phyloP scores from a whole-genome alignment of 1,139 yeast species.

The Yamadazyma mexicana region DNA sequence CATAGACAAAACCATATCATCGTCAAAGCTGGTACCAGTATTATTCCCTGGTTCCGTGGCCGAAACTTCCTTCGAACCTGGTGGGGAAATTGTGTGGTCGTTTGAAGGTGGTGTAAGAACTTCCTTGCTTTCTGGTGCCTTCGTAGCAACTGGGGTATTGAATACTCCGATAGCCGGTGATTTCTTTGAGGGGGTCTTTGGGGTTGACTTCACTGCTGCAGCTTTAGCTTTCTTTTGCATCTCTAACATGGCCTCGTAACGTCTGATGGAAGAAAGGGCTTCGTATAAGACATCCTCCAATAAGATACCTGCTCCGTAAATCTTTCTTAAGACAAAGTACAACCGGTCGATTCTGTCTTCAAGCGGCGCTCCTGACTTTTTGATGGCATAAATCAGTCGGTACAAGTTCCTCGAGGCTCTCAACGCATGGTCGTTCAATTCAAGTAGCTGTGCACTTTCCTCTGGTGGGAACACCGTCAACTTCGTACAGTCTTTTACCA shows the following conservation, averaged over 20 bases:
- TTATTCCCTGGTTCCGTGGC: neutral
- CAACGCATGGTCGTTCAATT: constrained; percentile 15
- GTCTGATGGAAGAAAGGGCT: constrained; percentile 20
- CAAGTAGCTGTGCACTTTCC: constrained; percentile 31
- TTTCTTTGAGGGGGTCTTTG: too few relatives aligned
- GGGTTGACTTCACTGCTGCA: too few relatives aligned
- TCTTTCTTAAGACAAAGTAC: constrained; percentile 30
- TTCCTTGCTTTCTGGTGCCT: neutral
- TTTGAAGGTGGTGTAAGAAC: too few relatives aligned
- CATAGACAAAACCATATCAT: too few relatives aligned
- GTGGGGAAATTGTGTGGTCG: neutral
- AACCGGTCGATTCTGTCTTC: constrained; percentile 25
- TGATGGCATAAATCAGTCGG: constrained; percentile 17
- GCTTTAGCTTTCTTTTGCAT: neutral
- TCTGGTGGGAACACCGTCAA: constrained; percentile 40
- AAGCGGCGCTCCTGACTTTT: constrained; percentile 9
- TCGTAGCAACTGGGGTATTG: neutral
- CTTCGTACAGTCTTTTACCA: constrained; percentile 28
- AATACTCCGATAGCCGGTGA: too few relatives aligned
- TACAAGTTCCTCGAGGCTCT: constrained; percentile 13
- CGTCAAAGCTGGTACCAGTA: too few relatives aligned
- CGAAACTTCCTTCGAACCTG: neutral
- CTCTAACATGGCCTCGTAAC: constrained; percentile 7
- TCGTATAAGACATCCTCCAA: constrained; percentile 25
- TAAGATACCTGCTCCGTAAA: constrained; percentile 35